Percentiles rank a stretch among this genome's conserved stretches.
phyloP scores from a whole-genome alignment of 2,329 filamentous ascomycete species.

The Herpotrichia juniperi region DNA sequence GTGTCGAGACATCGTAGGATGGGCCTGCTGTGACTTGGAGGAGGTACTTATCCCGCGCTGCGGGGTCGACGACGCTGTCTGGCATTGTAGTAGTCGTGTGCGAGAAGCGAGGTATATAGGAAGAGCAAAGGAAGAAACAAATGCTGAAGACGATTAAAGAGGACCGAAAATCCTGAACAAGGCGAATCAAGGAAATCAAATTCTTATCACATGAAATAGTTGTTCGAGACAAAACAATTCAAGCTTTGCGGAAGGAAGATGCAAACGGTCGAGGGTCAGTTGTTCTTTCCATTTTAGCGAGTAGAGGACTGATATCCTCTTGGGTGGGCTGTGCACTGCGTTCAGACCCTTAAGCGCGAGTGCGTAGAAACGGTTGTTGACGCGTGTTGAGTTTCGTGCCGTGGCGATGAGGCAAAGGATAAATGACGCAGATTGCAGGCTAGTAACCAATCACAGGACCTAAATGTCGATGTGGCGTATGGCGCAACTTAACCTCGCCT shows the following conservation, averaged over 20 bases:
- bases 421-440: background rate
- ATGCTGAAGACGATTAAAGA: background rate
- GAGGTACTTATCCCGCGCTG: slow-evolving; percentile 43
- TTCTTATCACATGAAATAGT: no score
- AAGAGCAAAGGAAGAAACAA: background rate
- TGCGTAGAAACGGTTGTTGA: background rate
- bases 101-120: background rate
- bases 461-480: background rate
- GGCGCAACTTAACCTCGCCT: background rate
- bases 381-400: background rate
- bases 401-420: background rate
- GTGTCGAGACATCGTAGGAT: slow-evolving; percentile 37
- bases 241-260: no score
- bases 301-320: background rate
- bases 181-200: background rate
- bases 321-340: background rate
- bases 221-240: no score
- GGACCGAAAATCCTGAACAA: background rate
- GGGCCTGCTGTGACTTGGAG: slow-evolving; percentile 46
- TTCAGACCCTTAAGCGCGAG: background rate
- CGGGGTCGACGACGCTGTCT: slow-evolving; percentile 31
- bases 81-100: background rate
- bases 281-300: background rate
- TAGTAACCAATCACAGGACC: background rate
- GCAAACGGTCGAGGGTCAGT: no score